Evolutionary conservation across 164 flowering plant species (phyloP).

Genomic region (Aristolochia contorta): DNA sequence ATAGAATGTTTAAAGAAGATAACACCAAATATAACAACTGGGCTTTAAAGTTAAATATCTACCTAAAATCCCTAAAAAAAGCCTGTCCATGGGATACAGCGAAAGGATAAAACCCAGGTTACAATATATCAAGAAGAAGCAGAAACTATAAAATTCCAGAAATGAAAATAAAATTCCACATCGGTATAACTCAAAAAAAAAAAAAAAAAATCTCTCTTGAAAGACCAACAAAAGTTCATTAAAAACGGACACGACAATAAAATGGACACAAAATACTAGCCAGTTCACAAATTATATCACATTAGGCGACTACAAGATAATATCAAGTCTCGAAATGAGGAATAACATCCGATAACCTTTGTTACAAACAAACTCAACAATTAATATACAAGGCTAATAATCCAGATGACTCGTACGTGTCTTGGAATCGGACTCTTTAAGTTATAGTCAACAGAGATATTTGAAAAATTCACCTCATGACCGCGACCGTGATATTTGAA

Average conservation of each 20-base stretch:
- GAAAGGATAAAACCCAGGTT: background rate
- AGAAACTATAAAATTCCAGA: background rate
- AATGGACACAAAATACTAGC: too few relatives aligned
- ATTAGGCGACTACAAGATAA: too few relatives aligned
- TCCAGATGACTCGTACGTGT: background rate
- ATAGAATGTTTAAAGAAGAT: background rate
- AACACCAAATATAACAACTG: background rate
- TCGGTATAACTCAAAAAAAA: too few relatives aligned
- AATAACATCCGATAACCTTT: too few relatives aligned
- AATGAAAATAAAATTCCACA: background rate
- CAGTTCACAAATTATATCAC: too few relatives aligned
- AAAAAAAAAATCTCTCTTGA: too few relatives aligned
- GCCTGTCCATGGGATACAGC: background rate
- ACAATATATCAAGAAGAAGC: background rate
- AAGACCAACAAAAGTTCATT: too few relatives aligned
- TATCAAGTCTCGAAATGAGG: too few relatives aligned
- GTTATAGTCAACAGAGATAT: too few relatives aligned
- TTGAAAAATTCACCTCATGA: slow-evolving; percentile 57
- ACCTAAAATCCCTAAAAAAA: background rate
- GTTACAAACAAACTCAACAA: too few relatives aligned
- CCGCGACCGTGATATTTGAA: slow-evolving; percentile 85
- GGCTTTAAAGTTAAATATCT: background rate
- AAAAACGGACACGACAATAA: too few relatives aligned
- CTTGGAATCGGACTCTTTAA: too few relatives aligned
- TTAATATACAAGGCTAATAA: background rate